Percentiles rank a stretch among this genome's conserved stretches.
phyloP scores from a whole-genome alignment of 2,329 filamentous ascomycete species.

The Claviceps sp. region DNA sequence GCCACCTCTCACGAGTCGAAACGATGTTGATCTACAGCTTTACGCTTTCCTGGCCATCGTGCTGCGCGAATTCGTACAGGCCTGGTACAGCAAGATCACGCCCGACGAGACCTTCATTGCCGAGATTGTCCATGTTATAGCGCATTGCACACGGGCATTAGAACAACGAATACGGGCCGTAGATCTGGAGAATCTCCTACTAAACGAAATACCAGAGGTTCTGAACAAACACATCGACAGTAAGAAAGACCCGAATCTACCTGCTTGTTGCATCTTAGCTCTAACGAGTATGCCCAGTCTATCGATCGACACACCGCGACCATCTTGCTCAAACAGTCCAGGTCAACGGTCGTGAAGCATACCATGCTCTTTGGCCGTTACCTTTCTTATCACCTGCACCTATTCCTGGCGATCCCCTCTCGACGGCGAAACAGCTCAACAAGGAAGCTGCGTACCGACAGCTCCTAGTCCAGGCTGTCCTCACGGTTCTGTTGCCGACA shows the following conservation, averaged over 20 bases:
- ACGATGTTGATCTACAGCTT: constrained; percentile 83
- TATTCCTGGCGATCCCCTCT: constrained; percentile 33
- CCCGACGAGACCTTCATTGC: constrained; percentile 78
- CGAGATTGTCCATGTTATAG: constrained; percentile 80
- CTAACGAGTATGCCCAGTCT: constrained; percentile 38
- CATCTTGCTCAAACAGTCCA: constrained; percentile 45
- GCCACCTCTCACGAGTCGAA: constrained; percentile 84
- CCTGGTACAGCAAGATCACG: constrained; percentile 89
- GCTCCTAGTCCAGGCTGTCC: constrained; percentile 66
- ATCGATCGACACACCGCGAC: constrained; percentile 52
- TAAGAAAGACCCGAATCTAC: constrained; percentile 24
- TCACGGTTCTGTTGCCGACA: constrained; percentile 76
- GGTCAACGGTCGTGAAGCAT: constrained; percentile 53
- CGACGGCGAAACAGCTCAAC: constrained; percentile 47
- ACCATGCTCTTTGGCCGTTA: constrained; percentile 73
- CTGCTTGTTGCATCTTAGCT: neutral
- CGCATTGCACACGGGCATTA: constrained; percentile 76
- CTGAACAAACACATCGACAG: constrained; percentile 69
- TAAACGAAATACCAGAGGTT: constrained; percentile 79
- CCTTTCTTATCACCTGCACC: constrained; percentile 71
- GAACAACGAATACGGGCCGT: constrained; percentile 75
- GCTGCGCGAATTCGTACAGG: constrained; percentile 77
- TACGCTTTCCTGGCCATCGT: constrained; percentile 88
- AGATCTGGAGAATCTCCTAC: constrained; percentile 66
- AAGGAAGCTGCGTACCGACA: constrained; percentile 80